Conservation (phyloP, 192 early-diverging fungal genomes). For the Linnemannia schmuckeri region DNA sequence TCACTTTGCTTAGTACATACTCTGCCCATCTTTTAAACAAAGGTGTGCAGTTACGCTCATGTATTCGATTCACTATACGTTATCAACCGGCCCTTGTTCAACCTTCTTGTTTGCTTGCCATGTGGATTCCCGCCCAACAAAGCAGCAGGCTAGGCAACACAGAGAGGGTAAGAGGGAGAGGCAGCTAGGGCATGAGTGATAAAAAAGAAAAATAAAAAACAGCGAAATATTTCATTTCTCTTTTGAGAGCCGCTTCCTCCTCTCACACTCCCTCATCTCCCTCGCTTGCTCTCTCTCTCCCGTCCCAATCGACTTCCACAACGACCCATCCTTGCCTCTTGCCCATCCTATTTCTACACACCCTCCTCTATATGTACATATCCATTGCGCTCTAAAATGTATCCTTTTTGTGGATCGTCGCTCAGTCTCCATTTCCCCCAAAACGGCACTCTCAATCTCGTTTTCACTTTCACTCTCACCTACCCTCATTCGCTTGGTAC, state of each 20-base stretch:
- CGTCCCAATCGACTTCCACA: background rate
- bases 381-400: background rate
- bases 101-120: background rate
- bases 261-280: too few relatives aligned
- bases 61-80: background rate
- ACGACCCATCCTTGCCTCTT: background rate
- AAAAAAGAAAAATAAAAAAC: background rate
- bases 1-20: background rate
- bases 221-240: slow-evolving; percentile 7
- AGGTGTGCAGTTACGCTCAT: too few relatives aligned
- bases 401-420: background rate
- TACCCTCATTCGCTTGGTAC: background rate
- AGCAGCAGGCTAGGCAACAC: background rate
- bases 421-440: background rate
- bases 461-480: background rate
- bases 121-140: slow-evolving; percentile 6
- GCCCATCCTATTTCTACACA: background rate
- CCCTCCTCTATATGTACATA: background rate
- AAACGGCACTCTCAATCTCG: background rate
- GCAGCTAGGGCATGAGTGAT: background rate
- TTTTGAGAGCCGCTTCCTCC: background rate
- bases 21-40: too few relatives aligned
- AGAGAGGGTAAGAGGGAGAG: background rate
- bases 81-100: background rate
- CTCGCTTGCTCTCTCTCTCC: background rate